A percentile compares a stretch with the other conserved stretches of the same genome.
Evolutionary conservation across 1,139 yeast species (phyloP).

Genomic region (Geotrichum candidum): DNA sequence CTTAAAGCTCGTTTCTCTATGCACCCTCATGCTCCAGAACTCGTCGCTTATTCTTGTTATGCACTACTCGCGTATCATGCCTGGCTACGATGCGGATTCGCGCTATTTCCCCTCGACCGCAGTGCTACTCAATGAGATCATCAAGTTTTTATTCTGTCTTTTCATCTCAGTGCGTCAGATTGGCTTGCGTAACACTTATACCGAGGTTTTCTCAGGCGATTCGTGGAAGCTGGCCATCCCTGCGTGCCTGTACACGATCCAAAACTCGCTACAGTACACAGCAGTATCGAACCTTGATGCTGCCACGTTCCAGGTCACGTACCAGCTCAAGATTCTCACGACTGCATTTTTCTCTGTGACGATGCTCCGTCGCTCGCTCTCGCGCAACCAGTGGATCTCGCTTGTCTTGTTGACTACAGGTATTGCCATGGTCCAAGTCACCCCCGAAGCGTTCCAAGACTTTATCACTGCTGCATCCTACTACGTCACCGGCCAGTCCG

Average conservation of each 20-base stretch:
- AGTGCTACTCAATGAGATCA: slow-evolving; percentile 38
- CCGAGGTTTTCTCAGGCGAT: slow-evolving; percentile 35
- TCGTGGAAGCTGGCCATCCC: slow-evolving; percentile 41
- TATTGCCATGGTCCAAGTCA: slow-evolving; percentile 40
- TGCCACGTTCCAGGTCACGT: slow-evolving; percentile 42
- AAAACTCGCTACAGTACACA: slow-evolving; percentile 39
- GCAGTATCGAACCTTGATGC: slow-evolving; percentile 42
- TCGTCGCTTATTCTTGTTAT: slow-evolving; percentile 37
- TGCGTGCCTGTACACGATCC: slow-evolving; percentile 39
- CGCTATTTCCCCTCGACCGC: slow-evolving; percentile 41
- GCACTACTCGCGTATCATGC: slow-evolving; percentile 42
- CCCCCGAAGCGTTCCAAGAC: slow-evolving; percentile 29
- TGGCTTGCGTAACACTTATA: slow-evolving; percentile 27
- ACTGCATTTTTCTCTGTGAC: slow-evolving; percentile 42
- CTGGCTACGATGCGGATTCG: slow-evolving; percentile 30
- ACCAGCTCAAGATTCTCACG: slow-evolving; percentile 40
- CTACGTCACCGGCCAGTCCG: slow-evolving; percentile 12
- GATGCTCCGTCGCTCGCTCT: slow-evolving; percentile 34
- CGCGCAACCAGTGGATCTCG: slow-evolving; percentile 36
- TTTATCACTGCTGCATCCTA: slow-evolving; percentile 20
- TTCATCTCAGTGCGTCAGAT: slow-evolving; percentile 26
- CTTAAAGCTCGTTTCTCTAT: slow-evolving; percentile 31
- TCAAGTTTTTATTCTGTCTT: slow-evolving; percentile 35
- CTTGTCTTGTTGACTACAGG: slow-evolving; percentile 37
- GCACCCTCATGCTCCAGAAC: slow-evolving; percentile 36